A percentile compares a stretch with the other conserved stretches of the same genome.
These are phyloP conservation scores for Candida jianshihensis DNA, from an alignment of 805 yeast genomes.

Conservation along the genomic window DNA sequence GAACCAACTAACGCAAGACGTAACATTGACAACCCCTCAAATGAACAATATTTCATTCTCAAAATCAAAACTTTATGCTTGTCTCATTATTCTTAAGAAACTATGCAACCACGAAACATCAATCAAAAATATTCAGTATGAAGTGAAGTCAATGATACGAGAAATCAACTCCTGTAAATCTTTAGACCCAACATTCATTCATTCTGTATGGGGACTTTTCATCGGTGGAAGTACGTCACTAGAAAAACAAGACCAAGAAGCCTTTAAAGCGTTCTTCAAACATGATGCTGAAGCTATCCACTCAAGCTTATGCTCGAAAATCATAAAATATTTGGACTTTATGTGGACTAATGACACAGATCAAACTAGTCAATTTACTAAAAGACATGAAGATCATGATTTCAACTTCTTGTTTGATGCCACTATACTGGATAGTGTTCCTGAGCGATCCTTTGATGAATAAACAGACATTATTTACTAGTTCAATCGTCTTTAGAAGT, in stretches of 20 bases:
- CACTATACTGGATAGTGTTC: slow-evolving; percentile 18
- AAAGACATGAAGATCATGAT: slow-evolving; percentile 8
- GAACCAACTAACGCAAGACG: neutral
- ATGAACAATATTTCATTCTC: slow-evolving; percentile 12
- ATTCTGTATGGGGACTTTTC: slow-evolving; percentile 20
- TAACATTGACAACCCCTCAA: slow-evolving; percentile 5
- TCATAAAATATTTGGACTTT: slow-evolving; percentile 17
- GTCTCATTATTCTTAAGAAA: slow-evolving; percentile 13
- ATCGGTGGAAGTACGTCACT: slow-evolving; percentile 17
- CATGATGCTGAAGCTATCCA: slow-evolving; percentile 9
- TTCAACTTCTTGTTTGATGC: slow-evolving; percentile 22
- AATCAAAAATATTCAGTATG: slow-evolving; percentile 9
- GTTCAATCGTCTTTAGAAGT: too few species aligned
- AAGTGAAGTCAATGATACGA: slow-evolving; percentile 8
- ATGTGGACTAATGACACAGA: slow-evolving; percentile 17
- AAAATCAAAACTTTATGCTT: slow-evolving; percentile 11
- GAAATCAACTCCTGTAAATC: slow-evolving; percentile 8
- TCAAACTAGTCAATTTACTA: neutral
- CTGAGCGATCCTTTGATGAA: too few species aligned
- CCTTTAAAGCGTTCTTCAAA: slow-evolving; percentile 9
- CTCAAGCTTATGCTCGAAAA: slow-evolving; percentile 16
- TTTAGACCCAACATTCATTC: slow-evolving; percentile 5
- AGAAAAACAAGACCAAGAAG: slow-evolving; percentile 6
- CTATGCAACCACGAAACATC: slow-evolving; percentile 8
- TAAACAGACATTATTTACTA: too few species aligned